Evolutionary conservation across 1,139 yeast species (phyloP), one percentile per base, ranked within the genome.

Genomic region (Scheffersomyces lignicola): DNA sequence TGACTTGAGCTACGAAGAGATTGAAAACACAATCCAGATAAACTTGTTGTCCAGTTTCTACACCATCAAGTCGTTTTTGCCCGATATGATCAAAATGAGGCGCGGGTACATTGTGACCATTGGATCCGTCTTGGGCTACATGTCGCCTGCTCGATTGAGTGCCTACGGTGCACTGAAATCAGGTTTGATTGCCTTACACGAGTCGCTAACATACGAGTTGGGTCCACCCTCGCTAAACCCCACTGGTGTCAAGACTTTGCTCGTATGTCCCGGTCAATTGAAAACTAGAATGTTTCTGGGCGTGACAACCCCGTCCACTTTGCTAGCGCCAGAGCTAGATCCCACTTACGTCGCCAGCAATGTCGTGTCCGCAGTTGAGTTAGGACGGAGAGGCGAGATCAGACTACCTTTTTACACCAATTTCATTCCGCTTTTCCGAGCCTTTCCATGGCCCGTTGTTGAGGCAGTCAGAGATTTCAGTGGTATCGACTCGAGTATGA

Each of bases 121-220:
- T 23, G 88, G 92, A 0, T 86, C 96, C 0, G 87, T 87, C 0
- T 65, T 90, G 37, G 97, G 96, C 0, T 81, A 83, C 43, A 71
- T 85, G 69, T 76, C 95, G 0, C 97, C 97, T 0, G 92, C 96
- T 5, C 65, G 82, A 22, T 65, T 87, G 37, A 76, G 85, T 45
- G 86, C 86, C 0, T 90, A 90, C 50, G 96, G 96, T 0, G 96
- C 97, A 0, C 77, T 95, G 7, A 90, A 90, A 56, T 83, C 95
- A 0, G 97, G 95, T 0, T 58, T 87, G 20, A 74, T 90, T 35
- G 89, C 94, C 0, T 62, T 89, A 31, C 97, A 90, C 54, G 95
- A 87, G 52, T 80, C 92, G 1, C 62, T 90, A 26, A 79, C 88
- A 0, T 78, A 78, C 45, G 95, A 86, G 52, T 54, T 87, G 24